These are phyloP conservation scores for Pyrenochaeta sp. DNA, from an alignment of 2,329 filamentous ascomycete species.

Conservation along the genomic window DNA sequence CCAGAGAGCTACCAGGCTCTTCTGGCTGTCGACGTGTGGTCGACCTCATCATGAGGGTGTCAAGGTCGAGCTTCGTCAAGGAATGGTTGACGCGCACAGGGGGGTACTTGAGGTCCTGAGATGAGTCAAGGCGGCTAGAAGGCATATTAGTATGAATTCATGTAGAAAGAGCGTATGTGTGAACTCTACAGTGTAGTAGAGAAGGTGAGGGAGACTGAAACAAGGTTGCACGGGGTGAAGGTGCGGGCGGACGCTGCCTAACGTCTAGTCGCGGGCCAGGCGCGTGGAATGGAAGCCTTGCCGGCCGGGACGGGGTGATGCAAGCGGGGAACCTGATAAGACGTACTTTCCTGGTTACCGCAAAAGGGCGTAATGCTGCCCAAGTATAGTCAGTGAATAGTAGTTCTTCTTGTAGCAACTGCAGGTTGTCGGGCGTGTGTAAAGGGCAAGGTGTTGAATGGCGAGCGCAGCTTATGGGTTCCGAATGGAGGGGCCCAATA, in stretches of 20 bases:
- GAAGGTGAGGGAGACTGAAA: conserved; percentile 9
- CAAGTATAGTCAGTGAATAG: background rate
- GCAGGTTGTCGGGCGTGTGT: conserved; percentile 4
- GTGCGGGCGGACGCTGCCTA: conserved; percentile 34
- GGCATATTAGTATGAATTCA: conserved; percentile 41
- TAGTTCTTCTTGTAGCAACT: background rate
- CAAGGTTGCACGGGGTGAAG: conserved; percentile 21
- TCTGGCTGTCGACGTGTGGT: conserved; percentile 33
- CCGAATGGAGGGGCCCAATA: conserved; percentile 3
- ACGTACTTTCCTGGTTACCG: conserved; percentile 7
- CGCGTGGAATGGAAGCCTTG: conserved; percentile 28
- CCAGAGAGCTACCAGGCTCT: conserved; percentile 39
- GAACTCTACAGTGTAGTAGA: conserved; percentile 11
- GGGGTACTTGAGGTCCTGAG: conserved; percentile 43
- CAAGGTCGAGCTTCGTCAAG: conserved; percentile 41
- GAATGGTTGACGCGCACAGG: conserved; percentile 42
- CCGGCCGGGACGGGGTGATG: conserved; percentile 16
- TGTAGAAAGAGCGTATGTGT: conserved; percentile 9
- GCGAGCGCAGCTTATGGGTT: conserved; percentile 5
- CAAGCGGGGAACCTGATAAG: conserved; percentile 19
- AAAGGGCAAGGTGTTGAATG: conserved; percentile 11
- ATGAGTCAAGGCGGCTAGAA: conserved; percentile 31
- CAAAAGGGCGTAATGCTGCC: background rate
- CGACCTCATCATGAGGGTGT: conserved; percentile 48
- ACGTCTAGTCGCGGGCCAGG: conserved; percentile 27